Conservation (phyloP, 225 moss, liverwort and hornwort species). For the Takakia lepidozioides region DNA sequence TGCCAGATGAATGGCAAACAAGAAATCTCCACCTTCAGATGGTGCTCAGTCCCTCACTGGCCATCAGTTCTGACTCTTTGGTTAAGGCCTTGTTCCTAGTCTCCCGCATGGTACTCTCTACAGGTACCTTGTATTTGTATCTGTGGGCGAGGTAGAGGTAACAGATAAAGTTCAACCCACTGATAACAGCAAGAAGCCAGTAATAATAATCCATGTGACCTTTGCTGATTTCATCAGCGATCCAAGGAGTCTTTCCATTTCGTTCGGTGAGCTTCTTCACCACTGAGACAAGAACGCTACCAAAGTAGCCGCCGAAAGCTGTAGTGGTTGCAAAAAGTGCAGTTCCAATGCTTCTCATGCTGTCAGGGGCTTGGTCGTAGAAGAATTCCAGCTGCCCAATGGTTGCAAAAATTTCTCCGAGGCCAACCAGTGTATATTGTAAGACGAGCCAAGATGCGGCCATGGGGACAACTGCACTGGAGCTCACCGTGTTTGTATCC, state of each 20-base stretch:
- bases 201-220: constrained; percentile 13
- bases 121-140: constrained; percentile 11
- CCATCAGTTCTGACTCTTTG: too few species aligned
- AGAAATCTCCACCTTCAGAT: too few species aligned
- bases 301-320: constrained; percentile 14
- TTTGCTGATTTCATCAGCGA: constrained; percentile 13
- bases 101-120: not conserved
- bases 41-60: too few species aligned
- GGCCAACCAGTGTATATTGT: constrained; percentile 15
- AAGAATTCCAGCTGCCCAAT: constrained; percentile 31
- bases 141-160: constrained; percentile 2
- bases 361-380: constrained; percentile 17
- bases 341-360: constrained; percentile 17
- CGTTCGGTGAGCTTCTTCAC: constrained; percentile 10
- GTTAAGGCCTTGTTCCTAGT: too few species aligned
- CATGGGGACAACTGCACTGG: constrained; percentile 3
- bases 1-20: too few species aligned
- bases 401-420: constrained; percentile 14
- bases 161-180: constrained; percentile 9
- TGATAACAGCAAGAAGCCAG: constrained; percentile 18
- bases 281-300: constrained; percentile 8
- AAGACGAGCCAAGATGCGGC: constrained; percentile 24
- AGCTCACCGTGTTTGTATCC: not conserved
- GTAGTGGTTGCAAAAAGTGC: constrained; percentile 15
- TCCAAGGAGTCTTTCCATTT: constrained; percentile 8